phyloP scores from a whole-genome alignment of 129 eudicot species.

The Deinandra increscens region DNA sequence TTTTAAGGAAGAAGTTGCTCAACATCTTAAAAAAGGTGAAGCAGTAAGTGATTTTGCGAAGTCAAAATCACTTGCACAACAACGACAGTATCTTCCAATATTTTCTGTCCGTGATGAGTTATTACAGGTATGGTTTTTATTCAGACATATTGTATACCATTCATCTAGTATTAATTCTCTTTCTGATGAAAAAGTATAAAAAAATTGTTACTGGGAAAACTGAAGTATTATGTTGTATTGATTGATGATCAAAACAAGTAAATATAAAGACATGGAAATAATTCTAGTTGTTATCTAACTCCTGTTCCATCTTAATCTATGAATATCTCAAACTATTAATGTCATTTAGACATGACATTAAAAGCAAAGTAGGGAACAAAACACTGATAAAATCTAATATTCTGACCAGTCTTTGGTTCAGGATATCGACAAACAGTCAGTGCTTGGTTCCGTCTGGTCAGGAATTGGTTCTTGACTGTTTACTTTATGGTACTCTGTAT shows the following conservation, averaged over 20 bases:
- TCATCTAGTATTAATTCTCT: neutral
- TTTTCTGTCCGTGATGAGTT: constrained; percentile 64
- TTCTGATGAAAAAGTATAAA: neutral
- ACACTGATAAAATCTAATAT: neutral
- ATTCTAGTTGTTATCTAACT: neutral
- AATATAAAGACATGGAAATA: neutral
- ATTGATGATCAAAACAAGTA: neutral
- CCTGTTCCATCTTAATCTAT: neutral
- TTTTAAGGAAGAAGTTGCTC: constrained; percentile 64
- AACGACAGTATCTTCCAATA: constrained; percentile 68
- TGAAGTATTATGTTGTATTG: neutral
- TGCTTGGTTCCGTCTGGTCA: neutral
- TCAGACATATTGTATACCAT: neutral
- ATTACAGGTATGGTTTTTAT: constrained; percentile 45
- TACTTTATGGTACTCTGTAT: neutral
- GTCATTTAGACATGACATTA: neutral
- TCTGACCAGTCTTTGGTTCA: neutral
- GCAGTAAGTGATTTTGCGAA: constrained; percentile 70
- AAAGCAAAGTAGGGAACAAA: neutral
- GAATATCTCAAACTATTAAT: neutral
- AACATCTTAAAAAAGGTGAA: constrained; percentile 56
- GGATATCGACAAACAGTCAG: neutral
- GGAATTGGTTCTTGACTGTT: neutral
- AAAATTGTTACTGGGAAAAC: neutral
- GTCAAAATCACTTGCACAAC: constrained; percentile 62